These are phyloP conservation scores for Miscanthus sacchariflorus DNA, from an alignment of 202 grass and related monocot genomes.

Conservation along the genomic window DNA sequence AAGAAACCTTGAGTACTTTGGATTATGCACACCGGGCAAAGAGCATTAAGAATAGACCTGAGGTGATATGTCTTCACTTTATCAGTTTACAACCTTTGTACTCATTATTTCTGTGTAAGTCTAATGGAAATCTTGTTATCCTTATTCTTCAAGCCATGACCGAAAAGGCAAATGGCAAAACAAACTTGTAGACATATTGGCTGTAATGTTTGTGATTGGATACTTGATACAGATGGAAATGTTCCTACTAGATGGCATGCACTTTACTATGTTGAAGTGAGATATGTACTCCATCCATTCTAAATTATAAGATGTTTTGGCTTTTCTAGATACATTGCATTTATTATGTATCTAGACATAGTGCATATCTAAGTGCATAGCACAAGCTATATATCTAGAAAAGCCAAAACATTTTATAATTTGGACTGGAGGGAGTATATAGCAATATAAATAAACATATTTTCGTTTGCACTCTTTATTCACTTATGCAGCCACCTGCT, in stretches of 20 bases:
- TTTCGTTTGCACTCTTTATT: not conserved
- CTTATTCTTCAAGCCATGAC: not conserved
- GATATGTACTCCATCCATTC: not conserved
- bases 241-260: not conserved
- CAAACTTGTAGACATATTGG: not conserved
- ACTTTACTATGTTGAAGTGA: not conserved
- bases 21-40: slow-evolving; percentile 98
- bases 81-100: slow-evolving; percentile 19
- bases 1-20: slow-evolving; percentile 96
- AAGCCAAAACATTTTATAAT: not conserved
- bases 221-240: not conserved
- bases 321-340: no score
- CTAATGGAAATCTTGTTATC: not conserved
- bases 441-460: not conserved
- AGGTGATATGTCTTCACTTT: slow-evolving; percentile 60
- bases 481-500: not conserved
- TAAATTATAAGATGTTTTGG: no score
- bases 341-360: no score
- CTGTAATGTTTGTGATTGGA: not conserved
- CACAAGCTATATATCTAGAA: not conserved
- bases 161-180: not conserved
- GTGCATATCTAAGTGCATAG: no score
- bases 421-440: not conserved
- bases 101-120: not conserved
- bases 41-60: slow-evolving; percentile 96